phyloP scores from a whole-genome alignment of 2,329 filamentous ascomycete genomes.

The Bipolaris gigantea region DNA sequence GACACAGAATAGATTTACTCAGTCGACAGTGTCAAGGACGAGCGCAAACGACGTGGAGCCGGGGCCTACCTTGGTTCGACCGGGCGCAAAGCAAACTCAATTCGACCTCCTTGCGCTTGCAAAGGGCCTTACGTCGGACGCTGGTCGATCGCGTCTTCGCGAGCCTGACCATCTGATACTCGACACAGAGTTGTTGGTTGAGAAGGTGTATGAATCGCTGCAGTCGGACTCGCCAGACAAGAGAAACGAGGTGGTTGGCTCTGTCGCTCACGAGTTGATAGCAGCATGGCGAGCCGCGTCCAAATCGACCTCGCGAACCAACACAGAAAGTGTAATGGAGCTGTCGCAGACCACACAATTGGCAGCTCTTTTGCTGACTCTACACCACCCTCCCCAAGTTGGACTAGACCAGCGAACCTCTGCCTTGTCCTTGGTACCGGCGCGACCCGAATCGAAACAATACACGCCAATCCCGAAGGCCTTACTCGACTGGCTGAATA shows the following conservation, averaged over 20 bases:
- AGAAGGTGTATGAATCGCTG: constrained; percentile 40
- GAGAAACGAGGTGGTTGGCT: constrained; percentile 32
- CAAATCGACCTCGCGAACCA: constrained; percentile 14
- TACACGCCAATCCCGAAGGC: constrained; percentile 68
- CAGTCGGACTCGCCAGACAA: constrained; percentile 37
- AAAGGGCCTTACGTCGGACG: constrained; percentile 65
- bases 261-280: constrained; percentile 35
- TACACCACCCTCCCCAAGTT: constrained; percentile 64
- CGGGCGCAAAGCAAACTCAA: constrained; percentile 50
- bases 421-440: constrained; percentile 30
- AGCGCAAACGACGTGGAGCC: constrained; percentile 34
- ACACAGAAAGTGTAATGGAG: constrained; percentile 57
- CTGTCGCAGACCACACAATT: constrained; percentile 76
- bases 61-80: constrained; percentile 29
- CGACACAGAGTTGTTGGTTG: constrained; percentile 71
- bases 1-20: constrained; percentile 30
- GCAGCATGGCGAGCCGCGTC: constrained; percentile 57
- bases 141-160: constrained; percentile 60
- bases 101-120: constrained; percentile 72
- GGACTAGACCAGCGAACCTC: constrained; percentile 27
- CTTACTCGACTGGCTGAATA: constrained; percentile 80
- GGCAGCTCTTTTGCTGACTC: constrained; percentile 73
- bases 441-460: constrained; percentile 25
- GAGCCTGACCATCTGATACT: constrained; percentile 75
- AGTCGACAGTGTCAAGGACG: constrained; percentile 42